Evolutionary conservation across 192 early-diverging fungal genomes (phyloP).

Genomic region (Jimgerdemannia lactiflua): DNA sequence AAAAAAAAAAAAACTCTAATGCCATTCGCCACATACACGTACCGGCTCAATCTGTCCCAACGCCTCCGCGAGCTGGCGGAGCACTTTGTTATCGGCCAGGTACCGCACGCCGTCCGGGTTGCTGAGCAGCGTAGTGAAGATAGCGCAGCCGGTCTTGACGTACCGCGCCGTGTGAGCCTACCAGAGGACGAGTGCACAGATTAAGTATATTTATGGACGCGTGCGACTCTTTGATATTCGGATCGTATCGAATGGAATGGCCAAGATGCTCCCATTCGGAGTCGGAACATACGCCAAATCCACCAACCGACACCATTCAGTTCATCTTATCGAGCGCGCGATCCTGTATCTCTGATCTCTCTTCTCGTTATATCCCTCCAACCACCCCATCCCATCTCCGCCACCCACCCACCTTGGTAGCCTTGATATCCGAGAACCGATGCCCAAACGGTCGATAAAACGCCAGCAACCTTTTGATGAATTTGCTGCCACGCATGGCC

Average conservation of each 20-base stretch:
- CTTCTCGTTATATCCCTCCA: neutral
- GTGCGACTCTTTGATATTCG: too few relatives aligned
- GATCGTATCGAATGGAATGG: too few relatives aligned
- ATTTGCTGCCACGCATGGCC: conserved; percentile 63
- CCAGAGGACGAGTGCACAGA: neutral
- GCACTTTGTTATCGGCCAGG: conserved; percentile 64
- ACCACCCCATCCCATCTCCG: neutral
- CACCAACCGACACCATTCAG: neutral
- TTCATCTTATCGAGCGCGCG: too few relatives aligned
- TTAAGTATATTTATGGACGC: too few relatives aligned
- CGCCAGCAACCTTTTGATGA: conserved; percentile 65
- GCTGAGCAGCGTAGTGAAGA: conserved; percentile 61
- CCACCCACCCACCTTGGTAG: conserved; percentile 37
- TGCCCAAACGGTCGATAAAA: conserved; percentile 73
- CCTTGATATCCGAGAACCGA: conserved; percentile 66
- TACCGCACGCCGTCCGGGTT: conserved; percentile 66
- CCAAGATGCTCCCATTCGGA: too few relatives aligned
- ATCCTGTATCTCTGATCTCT: too few relatives aligned
- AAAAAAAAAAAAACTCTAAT: neutral
- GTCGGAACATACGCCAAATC: neutral
- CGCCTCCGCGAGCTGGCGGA: conserved; percentile 71
- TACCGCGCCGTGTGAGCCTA: conserved; percentile 32
- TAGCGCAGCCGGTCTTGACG: conserved; percentile 63
- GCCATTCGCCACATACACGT: neutral
- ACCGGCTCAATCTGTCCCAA: conserved; percentile 75